A percentile compares a stretch with the other conserved stretches of the same genome.
These are phyloP conservation scores for Westerdykella aurantiaca DNA, from an alignment of 2,329 filamentous ascomycete genomes.

Conservation along the genomic window DNA sequence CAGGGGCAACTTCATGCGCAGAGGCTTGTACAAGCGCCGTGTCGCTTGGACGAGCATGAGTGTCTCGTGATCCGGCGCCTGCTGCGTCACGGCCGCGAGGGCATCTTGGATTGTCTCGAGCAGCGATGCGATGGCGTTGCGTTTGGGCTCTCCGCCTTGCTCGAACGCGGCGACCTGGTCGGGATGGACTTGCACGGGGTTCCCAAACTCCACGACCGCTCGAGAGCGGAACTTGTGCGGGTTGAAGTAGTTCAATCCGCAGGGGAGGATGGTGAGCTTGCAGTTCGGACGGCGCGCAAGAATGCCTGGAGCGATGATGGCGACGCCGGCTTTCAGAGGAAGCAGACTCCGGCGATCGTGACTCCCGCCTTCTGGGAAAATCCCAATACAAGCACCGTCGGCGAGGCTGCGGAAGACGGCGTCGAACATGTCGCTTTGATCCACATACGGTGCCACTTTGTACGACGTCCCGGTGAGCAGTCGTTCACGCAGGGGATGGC, in stretches of 20 bases:
- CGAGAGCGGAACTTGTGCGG: slow-evolving; percentile 96
- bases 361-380: slow-evolving; percentile 9
- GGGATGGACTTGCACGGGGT: slow-evolving; percentile 74
- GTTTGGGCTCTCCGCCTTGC: slow-evolving; percentile 35
- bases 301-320: slow-evolving; percentile 93
- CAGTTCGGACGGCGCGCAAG: slow-evolving; percentile 79
- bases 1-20: too few relatives aligned
- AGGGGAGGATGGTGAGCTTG: slow-evolving; percentile 88
- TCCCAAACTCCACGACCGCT: slow-evolving; percentile 91
- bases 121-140: too few relatives aligned
- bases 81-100: slow-evolving; percentile 69
- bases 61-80: neutral
- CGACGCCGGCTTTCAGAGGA: slow-evolving; percentile 65
- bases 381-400: slow-evolving; percentile 6
- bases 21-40: too few relatives aligned
- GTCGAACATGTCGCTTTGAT: slow-evolving; percentile 7
- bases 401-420: slow-evolving; percentile 5
- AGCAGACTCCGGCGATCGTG: slow-evolving; percentile 6
- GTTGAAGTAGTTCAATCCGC: slow-evolving; percentile 99
- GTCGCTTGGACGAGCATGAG: neutral
- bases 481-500: slow-evolving; percentile 76
- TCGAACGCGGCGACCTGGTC: slow-evolving; percentile 61
- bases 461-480: slow-evolving; percentile 31
- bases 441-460: slow-evolving; percentile 7
- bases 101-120: slow-evolving; percentile 78